Evolutionary conservation across 2,329 filamentous ascomycete genomes (phyloP), one percentile per base, ranked within the genome.

Genomic region (Exserohilum turcica): DNA sequence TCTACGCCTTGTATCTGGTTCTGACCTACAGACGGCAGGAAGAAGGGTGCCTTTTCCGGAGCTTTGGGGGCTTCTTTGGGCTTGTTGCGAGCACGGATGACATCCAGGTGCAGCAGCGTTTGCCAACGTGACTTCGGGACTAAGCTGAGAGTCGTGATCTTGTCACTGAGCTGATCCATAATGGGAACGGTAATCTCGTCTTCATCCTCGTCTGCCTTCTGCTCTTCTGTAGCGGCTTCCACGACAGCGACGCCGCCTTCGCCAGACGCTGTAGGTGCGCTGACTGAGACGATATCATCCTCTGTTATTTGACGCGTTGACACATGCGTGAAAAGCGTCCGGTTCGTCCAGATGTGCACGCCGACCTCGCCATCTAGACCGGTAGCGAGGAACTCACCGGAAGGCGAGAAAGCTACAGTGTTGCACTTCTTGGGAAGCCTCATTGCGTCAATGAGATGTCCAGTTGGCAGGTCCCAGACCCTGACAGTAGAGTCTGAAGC

Each of bases 301-400:
- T 95, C 91, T 3, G 89, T 87, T 53, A 99, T 89, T 64, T 94
- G 90, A 16, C 89, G 83, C 1, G 92, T 95, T 0, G 92, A 88
- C 0, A 96, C 86, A 64, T 96, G 92, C 50, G 87, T 90, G 79
- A 96, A 99, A 1, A 97, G 80, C 0, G 89, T 88, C 68, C 90
- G 90, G 76, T 99, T 99, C 18, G 91, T 97, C 93, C 94, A 99
- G 42, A 99, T 85, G 63, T 91, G 88, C n/a, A 99, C 88, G 10
- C 94, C 94, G 1, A 96, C 84, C 59, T 88, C 86, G 52, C 88
- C 89, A 48, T 91, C 86, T 47, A 92, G 87, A 0, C 92, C 89
- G 3, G 92, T 94, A 3, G 94, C 94, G n/a, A 99, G 83, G 66
- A 92, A 97, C 68, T 99, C 94, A 12, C 93, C 94, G 0, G 91